Evolutionary conservation across 139 green algal genomes (phyloP).

Genomic region (Astrephomene gubernaculifera): DNA sequence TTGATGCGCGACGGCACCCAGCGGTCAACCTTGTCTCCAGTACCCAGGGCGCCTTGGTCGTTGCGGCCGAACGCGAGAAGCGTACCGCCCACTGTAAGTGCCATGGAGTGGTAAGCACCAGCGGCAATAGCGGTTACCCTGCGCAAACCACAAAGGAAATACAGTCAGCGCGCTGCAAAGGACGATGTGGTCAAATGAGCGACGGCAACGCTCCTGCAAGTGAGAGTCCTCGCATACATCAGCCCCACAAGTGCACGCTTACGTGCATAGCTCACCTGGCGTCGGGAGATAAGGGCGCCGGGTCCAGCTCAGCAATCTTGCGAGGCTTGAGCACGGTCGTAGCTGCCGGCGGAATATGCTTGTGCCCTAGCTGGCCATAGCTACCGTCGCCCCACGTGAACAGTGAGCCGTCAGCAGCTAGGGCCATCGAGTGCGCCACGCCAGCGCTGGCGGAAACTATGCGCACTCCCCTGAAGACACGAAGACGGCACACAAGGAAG

Average conservation of each 20-base stretch:
- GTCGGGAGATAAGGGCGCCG: slow-evolving; percentile 61
- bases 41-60: slow-evolving; percentile 58
- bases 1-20: slow-evolving; percentile 43
- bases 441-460: slow-evolving; percentile 79
- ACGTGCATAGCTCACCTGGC: too few species aligned
- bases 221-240: too few species aligned
- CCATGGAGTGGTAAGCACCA: slow-evolving; percentile 79
- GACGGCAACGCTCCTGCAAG: too few species aligned
- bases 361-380: slow-evolving; percentile 80
- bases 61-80: slow-evolving; percentile 82
- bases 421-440: slow-evolving; percentile 76
- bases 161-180: too few species aligned
- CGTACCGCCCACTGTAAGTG: slow-evolving; percentile 75
- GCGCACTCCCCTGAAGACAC: slow-evolving; percentile 52
- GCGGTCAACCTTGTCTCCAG: slow-evolving; percentile 40
- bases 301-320: slow-evolving; percentile 74
- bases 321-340: slow-evolving; percentile 53
- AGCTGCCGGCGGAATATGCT: slow-evolving; percentile 47
- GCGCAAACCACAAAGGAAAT: too few species aligned
- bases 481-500: neutral
- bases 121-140: slow-evolving; percentile 81
- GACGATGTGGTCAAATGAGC: too few species aligned
- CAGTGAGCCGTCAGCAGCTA: slow-evolving; percentile 81
- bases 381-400: slow-evolving; percentile 81
- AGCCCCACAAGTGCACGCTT: too few species aligned